These are phyloP conservation scores for Lachancea kluyveri DNA, from an alignment of 805 yeast species.

Conservation along the genomic window DNA sequence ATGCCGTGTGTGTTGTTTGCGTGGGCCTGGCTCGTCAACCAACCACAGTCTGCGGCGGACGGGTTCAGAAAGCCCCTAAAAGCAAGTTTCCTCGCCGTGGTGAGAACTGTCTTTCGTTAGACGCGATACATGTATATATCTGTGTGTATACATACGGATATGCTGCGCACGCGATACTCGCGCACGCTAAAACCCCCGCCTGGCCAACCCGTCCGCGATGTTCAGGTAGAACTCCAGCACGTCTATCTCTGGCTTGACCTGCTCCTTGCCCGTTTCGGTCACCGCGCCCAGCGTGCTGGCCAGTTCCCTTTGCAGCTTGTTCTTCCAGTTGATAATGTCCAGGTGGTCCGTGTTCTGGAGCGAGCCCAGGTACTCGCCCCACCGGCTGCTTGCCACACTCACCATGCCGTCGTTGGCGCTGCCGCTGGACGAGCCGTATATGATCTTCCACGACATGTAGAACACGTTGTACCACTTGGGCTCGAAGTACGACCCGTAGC, in stretches of 20 bases:
- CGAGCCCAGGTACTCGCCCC: slow-evolving; percentile 84
- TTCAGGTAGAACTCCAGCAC: slow-evolving; percentile 66
- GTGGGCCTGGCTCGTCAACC: no score
- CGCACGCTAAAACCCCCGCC: slow-evolving; percentile 49
- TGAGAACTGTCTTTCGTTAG: no score
- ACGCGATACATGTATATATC: no score
- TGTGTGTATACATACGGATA: no score
- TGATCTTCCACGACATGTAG: slow-evolving; percentile 55
- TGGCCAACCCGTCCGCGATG: slow-evolving; percentile 56
- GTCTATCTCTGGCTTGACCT: slow-evolving; percentile 42
- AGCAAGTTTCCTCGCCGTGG: no score
- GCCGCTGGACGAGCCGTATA: slow-evolving; percentile 36
- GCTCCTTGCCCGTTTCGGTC: slow-evolving; percentile 29
- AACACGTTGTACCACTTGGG: slow-evolving; percentile 63
- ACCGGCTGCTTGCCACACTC: slow-evolving; percentile 65
- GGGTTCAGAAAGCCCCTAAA: no score
- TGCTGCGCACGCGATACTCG: no score
- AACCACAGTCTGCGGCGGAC: no score
- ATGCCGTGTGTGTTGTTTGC: no score
- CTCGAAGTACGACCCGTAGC: slow-evolving; percentile 71
- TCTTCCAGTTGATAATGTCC: slow-evolving; percentile 82
- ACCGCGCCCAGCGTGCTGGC: slow-evolving; percentile 3
- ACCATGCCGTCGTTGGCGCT: slow-evolving; percentile 84
- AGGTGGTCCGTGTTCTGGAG: slow-evolving; percentile 75
- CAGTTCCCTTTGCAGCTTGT: slow-evolving; percentile 36